These are phyloP conservation scores for Plasmodium ovale DNA, from an alignment of 169 alveolate genomes.

Conservation along the genomic window DNA sequence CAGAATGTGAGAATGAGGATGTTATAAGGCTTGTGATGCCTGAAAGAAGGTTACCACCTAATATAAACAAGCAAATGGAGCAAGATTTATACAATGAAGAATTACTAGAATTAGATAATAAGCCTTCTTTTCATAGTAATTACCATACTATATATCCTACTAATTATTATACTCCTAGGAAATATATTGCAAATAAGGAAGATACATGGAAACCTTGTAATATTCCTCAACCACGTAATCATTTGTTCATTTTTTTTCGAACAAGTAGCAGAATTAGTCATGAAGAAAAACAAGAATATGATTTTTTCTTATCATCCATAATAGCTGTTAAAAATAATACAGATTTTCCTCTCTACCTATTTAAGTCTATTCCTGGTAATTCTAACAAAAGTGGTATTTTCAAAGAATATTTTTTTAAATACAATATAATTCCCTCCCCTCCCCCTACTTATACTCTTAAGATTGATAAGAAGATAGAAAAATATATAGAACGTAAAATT, in stretches of 20 bases:
- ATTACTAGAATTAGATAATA: constrained; percentile 42
- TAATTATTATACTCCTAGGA: constrained; percentile 25
- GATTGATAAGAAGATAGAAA: constrained; percentile 63
- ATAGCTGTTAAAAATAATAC: constrained; percentile 72
- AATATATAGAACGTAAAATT: constrained; percentile 31
- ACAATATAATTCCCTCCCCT: constrained; percentile 67
- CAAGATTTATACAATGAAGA: constrained; percentile 61
- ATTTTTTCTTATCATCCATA: constrained; percentile 62
- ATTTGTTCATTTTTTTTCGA: constrained; percentile 53
- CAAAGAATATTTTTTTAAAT: constrained; percentile 58
- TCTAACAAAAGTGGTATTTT: constrained; percentile 40
- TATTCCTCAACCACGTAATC: constrained; percentile 72
- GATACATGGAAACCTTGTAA: constrained; percentile 38
- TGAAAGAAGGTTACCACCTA: constrained; percentile 69
- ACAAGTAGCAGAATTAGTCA: constrained; percentile 66
- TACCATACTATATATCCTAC: constrained; percentile 51
- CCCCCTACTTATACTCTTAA: constrained; percentile 74
- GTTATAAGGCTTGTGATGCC: constrained; percentile 62
- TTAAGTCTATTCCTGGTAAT: constrained; percentile 76
- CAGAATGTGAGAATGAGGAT: constrained; percentile 58
- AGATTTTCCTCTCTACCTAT: constrained; percentile 61
- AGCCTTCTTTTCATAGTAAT: neutral
- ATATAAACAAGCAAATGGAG: constrained; percentile 60
- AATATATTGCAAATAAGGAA: constrained; percentile 31
- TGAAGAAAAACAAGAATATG: constrained; percentile 76